These are phyloP conservation scores for Erigeron canadensis DNA, from an alignment of 129 eudicot species.

Conservation along the genomic window DNA sequence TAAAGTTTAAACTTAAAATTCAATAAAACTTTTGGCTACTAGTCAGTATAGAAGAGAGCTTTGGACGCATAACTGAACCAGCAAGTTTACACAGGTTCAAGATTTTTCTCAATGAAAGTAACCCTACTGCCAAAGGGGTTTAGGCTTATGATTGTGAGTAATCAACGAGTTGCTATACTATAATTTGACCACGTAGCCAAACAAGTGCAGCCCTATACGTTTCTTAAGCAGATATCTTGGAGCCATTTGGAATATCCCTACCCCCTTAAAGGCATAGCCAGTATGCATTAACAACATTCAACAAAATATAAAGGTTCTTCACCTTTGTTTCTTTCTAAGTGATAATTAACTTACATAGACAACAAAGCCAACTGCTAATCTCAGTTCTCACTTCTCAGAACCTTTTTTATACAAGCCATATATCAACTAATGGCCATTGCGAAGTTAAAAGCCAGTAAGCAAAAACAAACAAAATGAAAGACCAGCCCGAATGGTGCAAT, in stretches of 20 bases:
- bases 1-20: too few species aligned
- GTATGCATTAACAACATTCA: not conserved
- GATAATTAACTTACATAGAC: constrained; percentile 5
- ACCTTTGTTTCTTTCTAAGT: not conserved
- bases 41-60: not conserved
- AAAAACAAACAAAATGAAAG: too few species aligned
- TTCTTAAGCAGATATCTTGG: not conserved
- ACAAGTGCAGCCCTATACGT: not conserved
- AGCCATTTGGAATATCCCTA: not conserved
- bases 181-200: not conserved
- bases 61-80: not conserved
- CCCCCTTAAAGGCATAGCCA: constrained; percentile 8
- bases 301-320: not conserved
- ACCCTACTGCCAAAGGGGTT: not conserved
- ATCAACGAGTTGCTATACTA: not conserved
- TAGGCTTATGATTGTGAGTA: not conserved
- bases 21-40: not conserved
- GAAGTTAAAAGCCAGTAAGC: too few species aligned
- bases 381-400: not conserved
- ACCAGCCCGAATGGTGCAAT: too few species aligned
- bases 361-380: not conserved
- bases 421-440: too few species aligned
- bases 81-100: constrained; percentile 2
- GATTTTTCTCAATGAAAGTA: not conserved
- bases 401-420: too few species aligned